phyloP scores from a whole-genome alignment of 225 moss, liverwort and hornwort species.

The Antitrichia curtipendula region DNA sequence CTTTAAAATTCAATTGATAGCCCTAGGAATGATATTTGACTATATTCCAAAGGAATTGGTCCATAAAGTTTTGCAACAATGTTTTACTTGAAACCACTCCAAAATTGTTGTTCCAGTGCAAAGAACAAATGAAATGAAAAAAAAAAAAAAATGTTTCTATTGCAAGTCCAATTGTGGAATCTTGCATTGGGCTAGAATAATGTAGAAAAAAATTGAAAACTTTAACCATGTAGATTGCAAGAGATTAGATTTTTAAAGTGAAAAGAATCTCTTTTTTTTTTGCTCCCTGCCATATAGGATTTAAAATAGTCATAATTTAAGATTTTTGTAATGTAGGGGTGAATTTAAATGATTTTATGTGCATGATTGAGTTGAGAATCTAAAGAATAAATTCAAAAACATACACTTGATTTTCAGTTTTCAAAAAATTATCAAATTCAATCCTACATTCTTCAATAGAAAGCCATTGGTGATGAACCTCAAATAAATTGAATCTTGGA shows the following conservation, averaged over 20 bases:
- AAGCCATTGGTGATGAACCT: not conserved
- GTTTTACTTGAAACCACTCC: rapidly evolving
- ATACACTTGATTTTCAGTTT: not conserved
- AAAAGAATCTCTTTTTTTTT: not conserved
- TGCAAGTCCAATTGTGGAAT: not conserved
- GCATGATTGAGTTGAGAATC: not conserved
- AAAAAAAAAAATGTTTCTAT: not conserved
- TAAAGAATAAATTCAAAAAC: rapidly evolving
- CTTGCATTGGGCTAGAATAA: not conserved
- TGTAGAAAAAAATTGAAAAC: no score
- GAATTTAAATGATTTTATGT: not conserved
- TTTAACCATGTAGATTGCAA: not conserved
- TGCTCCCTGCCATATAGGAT: not conserved
- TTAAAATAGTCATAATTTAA: not conserved
- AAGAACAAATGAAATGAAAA: not conserved
- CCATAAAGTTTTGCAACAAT: not conserved
- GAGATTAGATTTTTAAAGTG: not conserved
- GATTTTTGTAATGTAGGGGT: not conserved
- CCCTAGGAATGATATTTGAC: not conserved
- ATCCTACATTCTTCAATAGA: no score
- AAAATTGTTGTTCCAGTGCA: not conserved
- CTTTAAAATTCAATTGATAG: not conserved
- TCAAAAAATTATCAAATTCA: not conserved
- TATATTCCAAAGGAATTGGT: not conserved
- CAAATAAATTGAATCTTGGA: not conserved